These are phyloP conservation scores for Lactarius sanguifluus DNA, from an alignment of 768 basidiomycete species.

Conservation along the genomic window DNA sequence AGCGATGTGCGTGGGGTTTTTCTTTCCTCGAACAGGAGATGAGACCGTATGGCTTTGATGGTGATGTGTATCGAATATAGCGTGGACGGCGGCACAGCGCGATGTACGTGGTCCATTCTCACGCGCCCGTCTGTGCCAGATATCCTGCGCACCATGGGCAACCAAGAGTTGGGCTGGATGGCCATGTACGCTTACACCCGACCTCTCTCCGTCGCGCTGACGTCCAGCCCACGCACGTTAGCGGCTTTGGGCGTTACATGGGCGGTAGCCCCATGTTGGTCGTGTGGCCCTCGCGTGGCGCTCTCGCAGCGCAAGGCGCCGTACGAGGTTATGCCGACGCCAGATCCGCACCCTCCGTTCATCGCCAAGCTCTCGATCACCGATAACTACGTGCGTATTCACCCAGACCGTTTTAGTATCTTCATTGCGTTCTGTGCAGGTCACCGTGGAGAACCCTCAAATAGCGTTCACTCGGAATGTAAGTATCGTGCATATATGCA, in stretches of 20 bases:
- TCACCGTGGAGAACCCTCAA: slow-evolving; percentile 12
- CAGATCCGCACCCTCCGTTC: slow-evolving; percentile 53
- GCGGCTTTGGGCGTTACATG: slow-evolving; percentile 62
- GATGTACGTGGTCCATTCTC: too few species aligned
- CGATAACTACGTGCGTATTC: slow-evolving; percentile 37
- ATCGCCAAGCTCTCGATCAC: slow-evolving; percentile 31
- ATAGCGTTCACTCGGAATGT: slow-evolving; percentile 16
- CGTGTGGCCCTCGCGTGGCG: slow-evolving; percentile 64
- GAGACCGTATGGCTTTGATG: too few species aligned
- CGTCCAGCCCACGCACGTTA: slow-evolving; percentile 30
- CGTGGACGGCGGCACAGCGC: too few species aligned
- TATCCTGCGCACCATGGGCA: too few species aligned
- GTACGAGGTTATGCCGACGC: slow-evolving; percentile 53
- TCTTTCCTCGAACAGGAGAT: too few species aligned
- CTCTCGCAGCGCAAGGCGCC: slow-evolving; percentile 64
- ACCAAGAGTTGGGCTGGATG: too few species aligned
- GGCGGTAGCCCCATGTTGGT: slow-evolving; percentile 64
- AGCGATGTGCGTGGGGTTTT: background rate
- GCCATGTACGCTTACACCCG: too few species aligned
- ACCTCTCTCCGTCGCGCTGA: background rate
- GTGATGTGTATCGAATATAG: too few species aligned
- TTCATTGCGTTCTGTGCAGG: background rate
- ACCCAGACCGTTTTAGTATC: too few species aligned
- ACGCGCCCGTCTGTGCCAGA: too few species aligned
- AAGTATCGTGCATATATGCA: too few species aligned